A percentile compares a stretch with the other conserved stretches of the same genome.
Evolutionary conservation across 257 asterid species (phyloP).

Genomic region (Gynochthodes officinalis): DNA sequence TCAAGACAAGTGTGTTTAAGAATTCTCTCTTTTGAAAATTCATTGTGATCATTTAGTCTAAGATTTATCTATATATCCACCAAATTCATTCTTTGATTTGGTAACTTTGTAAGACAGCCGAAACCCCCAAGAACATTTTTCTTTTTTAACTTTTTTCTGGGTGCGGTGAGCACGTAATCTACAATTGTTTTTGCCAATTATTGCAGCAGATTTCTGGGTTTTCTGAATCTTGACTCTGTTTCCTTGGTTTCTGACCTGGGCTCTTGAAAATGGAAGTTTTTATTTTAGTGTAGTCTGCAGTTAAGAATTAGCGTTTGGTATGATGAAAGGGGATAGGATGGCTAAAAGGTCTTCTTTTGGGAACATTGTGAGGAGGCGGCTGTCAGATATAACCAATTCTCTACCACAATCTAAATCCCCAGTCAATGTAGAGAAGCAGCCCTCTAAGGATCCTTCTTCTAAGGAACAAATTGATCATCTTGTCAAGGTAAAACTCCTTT

Average conservation of each 20-base stretch:
- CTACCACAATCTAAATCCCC: constrained; percentile 64
- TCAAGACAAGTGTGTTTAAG: constrained; percentile 23
- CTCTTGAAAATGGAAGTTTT: constrained; percentile 4
- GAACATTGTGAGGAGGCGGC: constrained; percentile 54
- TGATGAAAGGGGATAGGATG: constrained; percentile 65
- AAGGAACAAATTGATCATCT: constrained; percentile 53
- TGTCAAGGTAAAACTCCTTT: constrained; percentile 41
- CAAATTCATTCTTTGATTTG: neutral
- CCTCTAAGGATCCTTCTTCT: constrained; percentile 34
- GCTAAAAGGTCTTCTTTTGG: constrained; percentile 76
- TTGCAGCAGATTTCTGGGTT: neutral
- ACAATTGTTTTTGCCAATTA: neutral
- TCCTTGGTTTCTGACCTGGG: neutral
- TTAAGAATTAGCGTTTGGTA: constrained; percentile 10
- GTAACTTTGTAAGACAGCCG: too few species aligned
- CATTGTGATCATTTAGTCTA: too few species aligned
- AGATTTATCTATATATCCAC: constrained; percentile 7
- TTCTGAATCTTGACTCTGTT: neutral
- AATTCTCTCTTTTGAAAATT: constrained; percentile 13
- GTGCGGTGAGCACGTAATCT: neutral
- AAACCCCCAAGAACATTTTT: neutral
- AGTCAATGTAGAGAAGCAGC: constrained; percentile 31
- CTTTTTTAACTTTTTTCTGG: too few species aligned
- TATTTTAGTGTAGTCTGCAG: neutral
- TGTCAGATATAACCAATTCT: constrained; percentile 78